These are phyloP conservation scores for Lanmaoa rubissima DNA, from an alignment of 768 basidiomycete species.

Conservation along the genomic window DNA sequence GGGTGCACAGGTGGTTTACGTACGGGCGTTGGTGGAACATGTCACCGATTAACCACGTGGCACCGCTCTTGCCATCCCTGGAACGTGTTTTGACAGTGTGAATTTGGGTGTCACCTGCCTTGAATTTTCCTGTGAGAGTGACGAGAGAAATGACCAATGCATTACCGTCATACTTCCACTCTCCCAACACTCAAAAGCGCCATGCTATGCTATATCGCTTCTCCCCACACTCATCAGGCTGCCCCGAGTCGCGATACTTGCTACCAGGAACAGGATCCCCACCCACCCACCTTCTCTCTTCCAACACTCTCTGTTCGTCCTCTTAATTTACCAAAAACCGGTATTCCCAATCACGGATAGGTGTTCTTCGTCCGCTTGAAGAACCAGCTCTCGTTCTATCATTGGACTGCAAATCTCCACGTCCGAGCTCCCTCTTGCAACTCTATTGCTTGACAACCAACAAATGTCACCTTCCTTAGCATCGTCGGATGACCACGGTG, in stretches of 20 bases:
- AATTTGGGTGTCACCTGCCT: slow-evolving; percentile 24
- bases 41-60: slow-evolving; percentile 25
- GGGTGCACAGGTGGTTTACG: neutral
- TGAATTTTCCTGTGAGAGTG: slow-evolving; percentile 25
- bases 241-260: neutral
- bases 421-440: slow-evolving; percentile 16
- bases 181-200: slow-evolving; percentile 26
- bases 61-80: slow-evolving; percentile 4
- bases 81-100: slow-evolving; percentile 29
- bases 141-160: slow-evolving; percentile 26
- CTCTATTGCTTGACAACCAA: slow-evolving; percentile 33
- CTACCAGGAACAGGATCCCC: slow-evolving; percentile 15
- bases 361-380: slow-evolving; percentile 18
- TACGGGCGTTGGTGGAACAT: neutral
- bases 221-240: neutral
- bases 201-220: neutral
- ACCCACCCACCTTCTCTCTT: slow-evolving; percentile 12
- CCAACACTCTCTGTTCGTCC: slow-evolving; percentile 6
- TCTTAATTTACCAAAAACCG: slow-evolving; percentile 14
- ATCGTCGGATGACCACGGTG: neutral
- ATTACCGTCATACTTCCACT: slow-evolving; percentile 21
- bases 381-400: slow-evolving; percentile 21
- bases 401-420: slow-evolving; percentile 32
- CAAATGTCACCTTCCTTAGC: slow-evolving; percentile 32
- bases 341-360: slow-evolving; percentile 15